Percentiles rank a stretch among this genome's conserved stretches.
These are phyloP conservation scores for Zarea fungicola DNA, from an alignment of 2,329 filamentous ascomycete genomes.

Conservation along the genomic window DNA sequence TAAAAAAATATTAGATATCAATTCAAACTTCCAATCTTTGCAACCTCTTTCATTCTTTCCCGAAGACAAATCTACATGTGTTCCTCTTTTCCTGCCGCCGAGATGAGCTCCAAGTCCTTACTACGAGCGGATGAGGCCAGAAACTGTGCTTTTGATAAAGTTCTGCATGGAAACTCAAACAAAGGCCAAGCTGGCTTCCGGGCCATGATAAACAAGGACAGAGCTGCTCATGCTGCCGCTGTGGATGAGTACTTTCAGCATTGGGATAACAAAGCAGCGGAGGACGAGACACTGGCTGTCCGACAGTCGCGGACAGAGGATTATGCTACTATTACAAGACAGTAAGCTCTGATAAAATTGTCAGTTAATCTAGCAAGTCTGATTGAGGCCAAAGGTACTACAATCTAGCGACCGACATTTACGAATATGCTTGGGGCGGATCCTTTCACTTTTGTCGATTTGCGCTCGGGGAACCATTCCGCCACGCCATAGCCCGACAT, in stretches of 20 bases:
- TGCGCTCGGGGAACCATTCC: conserved; percentile 75
- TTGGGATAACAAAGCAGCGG: conserved; percentile 74
- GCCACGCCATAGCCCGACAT: conserved; percentile 84
- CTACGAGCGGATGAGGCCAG: conserved; percentile 72
- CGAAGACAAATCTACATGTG: too few species aligned
- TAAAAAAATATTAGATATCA: too few species aligned
- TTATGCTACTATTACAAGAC: conserved; percentile 82
- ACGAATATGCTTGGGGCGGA: conserved; percentile 91
- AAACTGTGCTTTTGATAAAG: conserved; percentile 82
- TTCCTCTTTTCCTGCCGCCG: neutral
- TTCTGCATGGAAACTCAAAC: conserved; percentile 65
- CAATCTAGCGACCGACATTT: conserved; percentile 84
- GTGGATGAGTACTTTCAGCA: conserved; percentile 88
- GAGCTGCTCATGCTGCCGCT: conserved; percentile 64
- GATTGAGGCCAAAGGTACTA: conserved; percentile 61
- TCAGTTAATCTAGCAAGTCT: neutral
- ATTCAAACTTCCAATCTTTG: too few species aligned
- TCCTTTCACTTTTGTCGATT: conserved; percentile 96
- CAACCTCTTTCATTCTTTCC: too few species aligned
- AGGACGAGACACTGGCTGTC: conserved; percentile 68
- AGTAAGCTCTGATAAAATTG: conserved; percentile 50
- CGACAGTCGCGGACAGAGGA: conserved; percentile 66
- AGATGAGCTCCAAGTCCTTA: conserved; percentile 39
- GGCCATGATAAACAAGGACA: conserved; percentile 77
- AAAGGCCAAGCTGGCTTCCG: conserved; percentile 62